Evolutionary conservation across 23 red algal genomes (phyloP).

Genomic region (Gracilariopsis chorda): DNA sequence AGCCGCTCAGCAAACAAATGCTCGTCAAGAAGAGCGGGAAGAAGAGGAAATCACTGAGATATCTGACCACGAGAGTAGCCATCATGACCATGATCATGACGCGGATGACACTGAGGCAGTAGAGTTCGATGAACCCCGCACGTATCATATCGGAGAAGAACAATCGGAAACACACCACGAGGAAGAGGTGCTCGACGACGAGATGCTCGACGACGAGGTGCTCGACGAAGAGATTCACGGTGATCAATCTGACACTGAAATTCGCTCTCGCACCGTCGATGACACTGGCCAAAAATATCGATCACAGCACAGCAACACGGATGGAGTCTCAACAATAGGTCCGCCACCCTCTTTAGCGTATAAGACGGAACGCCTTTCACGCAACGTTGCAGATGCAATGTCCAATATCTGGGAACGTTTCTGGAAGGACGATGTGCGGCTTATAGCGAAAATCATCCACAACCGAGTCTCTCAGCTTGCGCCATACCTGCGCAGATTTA

Average conservation of each 20-base stretch:
- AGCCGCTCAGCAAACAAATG: no score
- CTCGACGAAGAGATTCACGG: background rate
- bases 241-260: background rate
- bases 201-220: background rate
- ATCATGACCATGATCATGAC: conserved; percentile 1
- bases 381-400: conserved; percentile 64
- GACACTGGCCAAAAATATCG: background rate
- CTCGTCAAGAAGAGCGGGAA: no score
- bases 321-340: background rate
- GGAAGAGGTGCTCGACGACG: background rate
- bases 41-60: no score
- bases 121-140: conserved; percentile 5
- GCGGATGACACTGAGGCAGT: background rate
- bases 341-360: conserved; percentile 43
- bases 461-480: conserved; percentile 46
- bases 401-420: conserved; percentile 45
- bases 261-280: background rate
- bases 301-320: background rate
- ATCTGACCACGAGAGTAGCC: no score
- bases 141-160: background rate
- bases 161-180: background rate
- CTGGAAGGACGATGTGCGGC: conserved; percentile 46
- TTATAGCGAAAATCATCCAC: conserved; percentile 38
- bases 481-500: conserved; percentile 34
- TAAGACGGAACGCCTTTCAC: conserved; percentile 18